These are phyloP conservation scores for Tubosaeta sp. DNA, from an alignment of 768 basidiomycete genomes.

Conservation along the genomic window DNA sequence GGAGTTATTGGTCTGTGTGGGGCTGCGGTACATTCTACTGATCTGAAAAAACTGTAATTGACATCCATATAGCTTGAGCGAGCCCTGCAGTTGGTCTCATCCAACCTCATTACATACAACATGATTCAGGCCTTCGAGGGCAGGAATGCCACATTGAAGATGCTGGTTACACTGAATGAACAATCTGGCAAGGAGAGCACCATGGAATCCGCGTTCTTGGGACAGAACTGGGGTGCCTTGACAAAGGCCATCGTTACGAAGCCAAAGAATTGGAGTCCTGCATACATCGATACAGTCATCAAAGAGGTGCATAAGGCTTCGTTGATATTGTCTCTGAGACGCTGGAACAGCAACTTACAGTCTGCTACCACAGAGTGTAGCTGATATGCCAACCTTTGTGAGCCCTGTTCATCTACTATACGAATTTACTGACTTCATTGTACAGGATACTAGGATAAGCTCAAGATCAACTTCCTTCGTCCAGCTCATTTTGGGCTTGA, in stretches of 20 bases:
- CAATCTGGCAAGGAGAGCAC: conserved; percentile 4
- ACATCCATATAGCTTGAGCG: neutral
- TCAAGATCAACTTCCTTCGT: no score
- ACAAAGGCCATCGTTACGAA: neutral
- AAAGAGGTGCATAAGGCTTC: no score
- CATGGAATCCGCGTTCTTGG: neutral
- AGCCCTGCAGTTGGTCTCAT: neutral
- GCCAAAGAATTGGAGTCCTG: neutral
- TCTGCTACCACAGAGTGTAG: no score
- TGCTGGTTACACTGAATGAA: neutral
- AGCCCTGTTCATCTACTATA: no score
- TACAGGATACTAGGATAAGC: no score
- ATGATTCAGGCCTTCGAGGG: neutral
- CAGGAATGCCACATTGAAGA: neutral
- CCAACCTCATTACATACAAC: neutral
- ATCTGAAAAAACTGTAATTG: neutral
- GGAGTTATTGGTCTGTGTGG: conserved; percentile 1
- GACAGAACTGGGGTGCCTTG: conserved; percentile 3
- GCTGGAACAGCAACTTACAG: no score
- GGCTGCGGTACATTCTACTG: neutral
- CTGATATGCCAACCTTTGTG: no score
- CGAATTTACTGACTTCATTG: no score
- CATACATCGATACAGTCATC: conserved; percentile 11
- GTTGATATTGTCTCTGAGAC: no score
- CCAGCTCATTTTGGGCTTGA: no score